Percentiles rank a stretch among this genome's conserved stretches.
Conservation (phyloP, 306 rosid genomes). For the Mimosa pudica region DNA sequence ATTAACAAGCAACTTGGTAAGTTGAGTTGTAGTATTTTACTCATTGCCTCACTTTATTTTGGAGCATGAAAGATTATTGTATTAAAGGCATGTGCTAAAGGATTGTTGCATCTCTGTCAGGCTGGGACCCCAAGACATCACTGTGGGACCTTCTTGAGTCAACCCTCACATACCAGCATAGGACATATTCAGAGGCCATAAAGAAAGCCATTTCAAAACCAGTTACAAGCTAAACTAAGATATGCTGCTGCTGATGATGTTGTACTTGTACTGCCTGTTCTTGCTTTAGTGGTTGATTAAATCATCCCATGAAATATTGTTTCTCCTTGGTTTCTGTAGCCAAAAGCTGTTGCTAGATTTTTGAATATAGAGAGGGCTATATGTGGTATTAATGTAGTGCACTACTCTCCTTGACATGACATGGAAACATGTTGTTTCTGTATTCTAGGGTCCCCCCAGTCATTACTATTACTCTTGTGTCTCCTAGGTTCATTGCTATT, state of each 20-base stretch:
- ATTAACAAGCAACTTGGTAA: conserved; percentile 91
- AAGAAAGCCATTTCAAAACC: conserved; percentile 78
- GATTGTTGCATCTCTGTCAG: conserved; percentile 40
- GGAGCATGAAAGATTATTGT: conserved; percentile 10
- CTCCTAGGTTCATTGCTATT: conserved; percentile 44
- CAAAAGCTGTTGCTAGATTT: conserved; percentile 41
- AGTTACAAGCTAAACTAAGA: conserved; percentile 54
- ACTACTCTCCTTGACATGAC: conserved; percentile 36
- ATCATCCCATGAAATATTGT: conserved; percentile 41
- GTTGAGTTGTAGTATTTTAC: not conserved
- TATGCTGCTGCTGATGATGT: conserved; percentile 1
- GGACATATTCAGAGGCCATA: conserved; percentile 90
- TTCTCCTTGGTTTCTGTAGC: conserved; percentile 36
- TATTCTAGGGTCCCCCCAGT: conserved; percentile 35
- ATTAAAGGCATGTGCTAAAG: not conserved
- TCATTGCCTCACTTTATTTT: conserved; percentile 2
- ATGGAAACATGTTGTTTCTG: conserved; percentile 27
- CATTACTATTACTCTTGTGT: conserved; percentile 28
- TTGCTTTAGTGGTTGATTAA: conserved; percentile 41
- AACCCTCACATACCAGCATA: conserved; percentile 94
- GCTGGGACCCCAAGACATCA: conserved; percentile 92
- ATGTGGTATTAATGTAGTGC: conserved; percentile 43
- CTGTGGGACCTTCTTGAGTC: conserved; percentile 96
- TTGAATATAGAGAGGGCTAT: conserved; percentile 40
- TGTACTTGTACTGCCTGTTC: conserved; percentile 33